Base-by-base conservation (phyloP, 495 filamentous ascomycete genomes). In the Cryomyces minteri region DNA sequence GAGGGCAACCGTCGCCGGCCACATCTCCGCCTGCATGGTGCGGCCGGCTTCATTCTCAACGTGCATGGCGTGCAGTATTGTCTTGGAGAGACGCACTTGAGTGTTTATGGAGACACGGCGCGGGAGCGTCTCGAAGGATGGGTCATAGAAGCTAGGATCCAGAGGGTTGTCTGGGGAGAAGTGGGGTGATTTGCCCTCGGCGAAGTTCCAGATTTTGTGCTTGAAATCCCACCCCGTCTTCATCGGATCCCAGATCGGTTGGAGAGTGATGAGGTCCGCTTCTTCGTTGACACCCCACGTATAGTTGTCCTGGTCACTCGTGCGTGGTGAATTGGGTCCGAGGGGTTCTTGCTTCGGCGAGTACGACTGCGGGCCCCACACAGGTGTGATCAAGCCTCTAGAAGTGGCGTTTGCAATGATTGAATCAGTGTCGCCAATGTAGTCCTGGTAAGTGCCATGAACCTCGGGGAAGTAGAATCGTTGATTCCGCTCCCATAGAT, bases 251-350 rank as follows among this genome's bases (percentile, higher is more conserved):
- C 82, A 80, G 28, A 84, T 77, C 5, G 82, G 81, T 0, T 74
- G 67, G 32, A 83, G 65, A 4, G 76, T 76, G 49, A 86, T 82
- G 47, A 80, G 62, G 54, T 88, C 82, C 18, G 82, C 82, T 43
- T 82, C 77, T 60, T 85, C 81, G 43, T 71, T 77, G 11, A 82
- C 72, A 28, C 82, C 82, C 81, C 80, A 86, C 43, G 66, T 52
- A 56, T 77, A 83, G 33, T 73, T 55, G 56, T 86, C 82, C 4
- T 75, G 52, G 18, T 70, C 64, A 4, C 76, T 65, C 0, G 62
- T 51, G 9, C 52, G 42, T 0, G 73, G 68, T 18, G 78, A 79
- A 7, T 38, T 41, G 28, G 75, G 77, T 25, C 80, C 81, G 28
- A 75, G 50, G 0, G 79, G 76, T 18, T 61, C 63, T 43, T 82